Evolutionary conservation across 208 protist species (phyloP).

Genomic region (Acanthamoeba sp.): DNA sequence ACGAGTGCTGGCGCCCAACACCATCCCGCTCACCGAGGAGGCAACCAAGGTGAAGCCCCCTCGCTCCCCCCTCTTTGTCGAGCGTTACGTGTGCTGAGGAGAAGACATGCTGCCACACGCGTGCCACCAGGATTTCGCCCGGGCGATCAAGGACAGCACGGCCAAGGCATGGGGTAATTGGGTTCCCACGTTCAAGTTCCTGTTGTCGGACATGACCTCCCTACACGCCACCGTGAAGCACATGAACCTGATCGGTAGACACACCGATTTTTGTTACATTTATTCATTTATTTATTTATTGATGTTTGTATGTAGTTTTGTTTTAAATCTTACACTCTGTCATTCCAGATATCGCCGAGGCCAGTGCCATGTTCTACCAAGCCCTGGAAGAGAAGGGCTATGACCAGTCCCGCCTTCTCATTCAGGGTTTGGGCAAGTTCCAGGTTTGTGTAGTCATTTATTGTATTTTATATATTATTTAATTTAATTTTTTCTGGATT

Average conservation of each 20-base stretch:
- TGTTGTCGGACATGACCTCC: not conserved
- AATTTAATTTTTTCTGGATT: not conserved
- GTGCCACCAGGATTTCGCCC: constrained; percentile 1
- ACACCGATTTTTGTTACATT: no score
- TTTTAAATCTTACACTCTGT: no score
- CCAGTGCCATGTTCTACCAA: constrained; percentile 30
- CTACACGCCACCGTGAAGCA: constrained; percentile 21
- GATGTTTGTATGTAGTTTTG: no score
- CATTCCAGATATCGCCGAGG: constrained; percentile 66
- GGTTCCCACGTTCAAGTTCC: constrained; percentile 30
- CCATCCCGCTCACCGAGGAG: not conserved
- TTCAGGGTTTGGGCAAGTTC: not conserved
- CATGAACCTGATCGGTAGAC: constrained; percentile 40
- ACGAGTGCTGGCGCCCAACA: not conserved
- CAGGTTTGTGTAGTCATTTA: not conserved
- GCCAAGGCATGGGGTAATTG: not conserved
- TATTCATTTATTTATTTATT: no score
- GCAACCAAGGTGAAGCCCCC: not conserved
- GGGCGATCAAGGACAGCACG: not conserved
- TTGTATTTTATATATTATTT: not conserved
- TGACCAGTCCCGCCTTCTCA: constrained; percentile 1
- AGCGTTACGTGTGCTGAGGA: no score
- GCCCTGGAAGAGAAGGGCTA: constrained; percentile 26
- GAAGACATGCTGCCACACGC: no score
- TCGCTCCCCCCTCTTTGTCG: not conserved